Conservation (phyloP, 129 eudicot genomes). For the Erigeron canadensis region DNA sequence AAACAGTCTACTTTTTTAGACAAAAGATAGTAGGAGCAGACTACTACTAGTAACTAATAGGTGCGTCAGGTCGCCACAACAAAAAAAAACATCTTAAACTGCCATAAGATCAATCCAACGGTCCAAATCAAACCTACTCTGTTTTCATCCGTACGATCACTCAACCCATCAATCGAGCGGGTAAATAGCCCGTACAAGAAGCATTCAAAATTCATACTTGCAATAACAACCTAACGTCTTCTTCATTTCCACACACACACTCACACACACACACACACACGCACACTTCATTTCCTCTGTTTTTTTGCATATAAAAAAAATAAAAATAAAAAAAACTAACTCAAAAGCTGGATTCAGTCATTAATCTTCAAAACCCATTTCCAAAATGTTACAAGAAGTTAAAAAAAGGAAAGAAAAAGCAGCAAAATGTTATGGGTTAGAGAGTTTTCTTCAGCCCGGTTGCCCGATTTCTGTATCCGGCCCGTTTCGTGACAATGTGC, state of each 20-base stretch:
- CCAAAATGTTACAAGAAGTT: constrained; percentile 19
- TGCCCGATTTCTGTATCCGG: constrained; percentile 56
- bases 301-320: not conserved
- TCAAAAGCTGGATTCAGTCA: constrained; percentile 12
- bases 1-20: no score
- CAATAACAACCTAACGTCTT: constrained; percentile 16
- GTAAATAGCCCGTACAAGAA: constrained; percentile 20
- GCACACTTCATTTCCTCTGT: not conserved
- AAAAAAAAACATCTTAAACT: constrained; percentile 14
- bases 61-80: constrained; percentile 23
- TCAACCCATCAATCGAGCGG: constrained; percentile 19
- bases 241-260: not conserved
- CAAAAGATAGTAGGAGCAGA: no score
- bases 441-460: constrained; percentile 66
- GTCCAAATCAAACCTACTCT: constrained; percentile 13
- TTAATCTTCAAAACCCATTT: constrained; percentile 22
- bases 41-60: no score
- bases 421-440: constrained; percentile 50
- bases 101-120: constrained; percentile 24
- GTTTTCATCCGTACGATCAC: constrained; percentile 12
- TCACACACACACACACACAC: not conserved
- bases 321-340: not conserved
- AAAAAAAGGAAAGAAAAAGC: constrained; percentile 40
- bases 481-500: constrained; percentile 69
- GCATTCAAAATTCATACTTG: constrained; percentile 29